Percentiles rank a stretch among this genome's conserved stretches.
These are phyloP conservation scores for Neocallimastix lanati DNA, from an alignment of 192 early-diverging fungal genomes.

Conservation along the genomic window DNA sequence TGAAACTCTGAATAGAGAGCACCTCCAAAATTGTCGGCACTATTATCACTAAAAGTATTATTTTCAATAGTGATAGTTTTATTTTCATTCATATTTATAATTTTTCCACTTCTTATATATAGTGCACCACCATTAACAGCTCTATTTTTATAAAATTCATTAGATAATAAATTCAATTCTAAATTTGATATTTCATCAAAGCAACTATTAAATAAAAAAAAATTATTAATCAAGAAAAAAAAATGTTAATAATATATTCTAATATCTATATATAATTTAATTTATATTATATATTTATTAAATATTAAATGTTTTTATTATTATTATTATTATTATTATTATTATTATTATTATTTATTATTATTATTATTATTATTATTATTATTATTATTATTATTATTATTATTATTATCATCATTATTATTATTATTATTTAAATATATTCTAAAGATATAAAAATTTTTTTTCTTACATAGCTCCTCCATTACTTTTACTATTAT, in stretches of 20 bases:
- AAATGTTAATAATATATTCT: no score
- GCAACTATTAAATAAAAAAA: background rate
- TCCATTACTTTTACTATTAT: background rate
- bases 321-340: no score
- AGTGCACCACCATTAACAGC: background rate
- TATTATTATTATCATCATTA: no score
- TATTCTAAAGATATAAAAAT: no score
- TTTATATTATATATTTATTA: no score
- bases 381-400: no score
- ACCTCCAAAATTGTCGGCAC: background rate
- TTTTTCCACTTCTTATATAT: background rate
- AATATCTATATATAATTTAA: no score
- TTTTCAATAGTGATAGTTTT: background rate
- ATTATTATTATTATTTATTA: no score
- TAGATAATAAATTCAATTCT: background rate
- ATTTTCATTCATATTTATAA: background rate
- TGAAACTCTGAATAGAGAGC: background rate
- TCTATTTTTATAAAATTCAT: background rate
- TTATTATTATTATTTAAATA: no score
- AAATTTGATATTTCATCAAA: background rate
- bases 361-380: no score
- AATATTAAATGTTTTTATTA: no score
- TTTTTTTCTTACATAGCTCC: background rate
- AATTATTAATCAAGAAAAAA: no score
- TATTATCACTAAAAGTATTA: background rate